Conservation (phyloP, 495 filamentous ascomycete species). For the Tuber aestivum region DNA sequence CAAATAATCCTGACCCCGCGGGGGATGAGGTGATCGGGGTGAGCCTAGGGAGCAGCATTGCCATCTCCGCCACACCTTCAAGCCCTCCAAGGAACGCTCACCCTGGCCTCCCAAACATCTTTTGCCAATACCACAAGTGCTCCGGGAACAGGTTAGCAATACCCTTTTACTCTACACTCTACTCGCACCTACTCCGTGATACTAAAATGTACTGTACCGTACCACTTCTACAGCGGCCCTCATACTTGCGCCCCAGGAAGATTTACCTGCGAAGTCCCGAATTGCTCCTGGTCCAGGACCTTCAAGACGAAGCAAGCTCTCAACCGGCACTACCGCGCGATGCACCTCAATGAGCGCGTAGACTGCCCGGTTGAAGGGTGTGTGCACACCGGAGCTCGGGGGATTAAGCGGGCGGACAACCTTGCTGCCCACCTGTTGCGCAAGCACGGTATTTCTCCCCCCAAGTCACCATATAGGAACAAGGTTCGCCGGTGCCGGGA, state of each 20-base stretch:
- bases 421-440: background rate
- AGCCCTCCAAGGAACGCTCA: background rate
- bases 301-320: background rate
- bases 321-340: background rate
- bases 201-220: background rate
- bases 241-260: background rate
- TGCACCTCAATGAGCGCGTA: background rate
- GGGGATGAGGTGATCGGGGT: too few species aligned
- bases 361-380: background rate
- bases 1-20: background rate
- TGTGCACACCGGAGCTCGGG: background rate
- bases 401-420: background rate
- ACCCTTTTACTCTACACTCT: background rate
- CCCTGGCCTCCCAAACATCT: background rate
- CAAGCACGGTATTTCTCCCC: background rate
- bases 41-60: too few species aligned
- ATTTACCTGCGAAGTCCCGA: background rate
- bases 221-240: background rate
- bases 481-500: too few species aligned
- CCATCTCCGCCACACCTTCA: too few species aligned
- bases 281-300: background rate
- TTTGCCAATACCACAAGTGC: background rate
- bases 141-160: background rate
- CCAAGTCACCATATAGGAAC: background rate
- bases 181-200: background rate